Evolutionary conservation across 176 grass and related monocot species (phyloP), one percentile per base, ranked within the genome.

Genomic region (barley (Hordeum vulgare)): DNA sequence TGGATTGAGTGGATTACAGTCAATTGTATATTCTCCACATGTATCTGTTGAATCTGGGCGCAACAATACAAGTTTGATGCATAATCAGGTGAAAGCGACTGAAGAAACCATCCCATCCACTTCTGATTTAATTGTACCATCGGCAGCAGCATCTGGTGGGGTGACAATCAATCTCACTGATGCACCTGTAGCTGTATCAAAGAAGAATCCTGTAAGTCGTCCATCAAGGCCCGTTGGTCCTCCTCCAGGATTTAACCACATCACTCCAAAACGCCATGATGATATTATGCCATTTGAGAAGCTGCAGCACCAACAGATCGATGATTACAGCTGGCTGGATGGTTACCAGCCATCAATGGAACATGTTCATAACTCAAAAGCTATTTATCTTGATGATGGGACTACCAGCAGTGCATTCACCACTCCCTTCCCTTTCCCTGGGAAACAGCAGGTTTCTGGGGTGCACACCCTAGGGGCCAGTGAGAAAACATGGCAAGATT

Each of bases 251-350:
- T 97, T 97, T 87, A 84, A 77, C 63, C 87, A 90, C 76, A 51
- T 86, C 68, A 74, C 86, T 11, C 61, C 67, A 20, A 95, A 91
- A 72, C 85, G 84, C 74, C 92, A 86, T 40, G 87, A 93, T 76
- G 90, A 93, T 63, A 77, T 18, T 40, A 31, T 87, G 84, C 73
- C 53, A 33, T 18, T 58, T 51, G 80, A 60, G 28, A 94, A 91
- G 51, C 60, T 73, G 27, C 84, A 75, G 11, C 71, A 79, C 35
- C 84, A 79, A 74, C 83, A 92, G 56, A 71, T 92, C 25, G 86
- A 93, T 66, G 89, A 95, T 85, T 94, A 94, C 78, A 87, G 79
- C 53, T 98, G 90, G 90, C 45, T 98, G 40, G 86, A 95, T 88
- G 83, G 75, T 14, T 91, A 88, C 77, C 81, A 80, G 71, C 67